phyloP scores from a whole-genome alignment of 768 basidiomycete genomes.

The Tricholomella constricta region DNA sequence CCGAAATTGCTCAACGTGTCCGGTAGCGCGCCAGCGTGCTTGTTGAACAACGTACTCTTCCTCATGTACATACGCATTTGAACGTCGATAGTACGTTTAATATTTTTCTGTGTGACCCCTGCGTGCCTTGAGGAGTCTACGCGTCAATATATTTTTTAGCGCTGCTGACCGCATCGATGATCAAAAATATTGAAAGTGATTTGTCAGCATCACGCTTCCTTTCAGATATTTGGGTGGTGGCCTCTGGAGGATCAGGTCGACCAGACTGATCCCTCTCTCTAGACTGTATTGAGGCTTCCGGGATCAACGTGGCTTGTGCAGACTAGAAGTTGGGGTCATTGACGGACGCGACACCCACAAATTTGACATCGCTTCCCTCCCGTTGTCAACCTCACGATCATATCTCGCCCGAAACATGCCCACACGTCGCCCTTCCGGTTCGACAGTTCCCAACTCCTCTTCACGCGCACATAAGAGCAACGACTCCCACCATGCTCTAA shows the following conservation, averaged over 20 bases:
- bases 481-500: constrained; percentile 55
- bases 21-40: too few species aligned
- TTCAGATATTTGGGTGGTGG: constrained; percentile 17
- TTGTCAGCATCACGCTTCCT: constrained; percentile 28
- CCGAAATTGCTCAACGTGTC: too few species aligned
- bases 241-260: constrained; percentile 23
- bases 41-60: too few species aligned
- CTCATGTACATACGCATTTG: too few species aligned
- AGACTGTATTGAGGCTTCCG: constrained; percentile 18
- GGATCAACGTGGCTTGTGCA: constrained; percentile 17
- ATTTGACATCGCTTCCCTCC: constrained; percentile 4
- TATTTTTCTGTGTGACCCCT: too few species aligned
- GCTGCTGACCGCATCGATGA: too few species aligned
- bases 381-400: constrained; percentile 8
- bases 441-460: constrained; percentile 39
- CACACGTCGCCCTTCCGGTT: constrained; percentile 61
- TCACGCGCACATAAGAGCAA: constrained; percentile 30
- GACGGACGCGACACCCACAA: neutral
- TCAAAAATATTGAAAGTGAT: too few species aligned
- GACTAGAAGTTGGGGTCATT: constrained; percentile 1
- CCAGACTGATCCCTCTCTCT: constrained; percentile 25
- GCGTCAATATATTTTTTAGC: too few species aligned
- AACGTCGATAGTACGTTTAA: too few species aligned
- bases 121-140: too few species aligned
- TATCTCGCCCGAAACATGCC: constrained; percentile 40